Evolutionary conservation across 495 filamentous ascomycete species (phyloP), one percentile per base, ranked within the genome.

Genomic region (Penicillium longicatenatum): DNA sequence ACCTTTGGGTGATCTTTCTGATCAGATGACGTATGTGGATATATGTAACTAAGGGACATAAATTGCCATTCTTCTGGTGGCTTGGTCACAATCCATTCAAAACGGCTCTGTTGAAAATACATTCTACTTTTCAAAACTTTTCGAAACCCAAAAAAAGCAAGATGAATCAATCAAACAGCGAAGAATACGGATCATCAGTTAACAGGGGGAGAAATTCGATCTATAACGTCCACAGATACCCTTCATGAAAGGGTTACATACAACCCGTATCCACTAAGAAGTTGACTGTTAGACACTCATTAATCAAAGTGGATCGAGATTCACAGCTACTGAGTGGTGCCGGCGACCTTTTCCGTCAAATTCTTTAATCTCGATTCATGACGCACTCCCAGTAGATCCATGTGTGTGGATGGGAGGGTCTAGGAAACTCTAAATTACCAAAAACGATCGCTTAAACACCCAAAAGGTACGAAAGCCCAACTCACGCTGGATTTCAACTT

Each of bases 331-430:
- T 59, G 55, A 50, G 10, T 62, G 52, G 58, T 41, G n/a, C 48
- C 55, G 62, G 63, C 37, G 41, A 62, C 10, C 17, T 45, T 30
- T 50, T 53, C 56, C 55, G 44, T 22, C 33, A n/a, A 41, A 41
- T 51, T 29, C 16, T 29, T 24, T n/a, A 14, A 52, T 42, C 33
- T 37, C 48, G 16, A 50, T 50, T 31, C 39, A 33, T 54, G 30
- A 52, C 30, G 50, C 57, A 49, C 22, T 12, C 20, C 49, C 33
- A 24, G 37, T 14, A 49, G 19, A 50, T 31, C 47, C 8, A 19
- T 30, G 19, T 37, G 17, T 33, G 31, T 41, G 33, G 3, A 41
- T 31, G 21, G 35, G 33, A 2, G 33, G 9, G 4, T 21, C 14
- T 19, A 7, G 41, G 14, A 22, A 41, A 41, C 31, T 39, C 14